These are phyloP conservation scores for Nicotiana undulata DNA, from an alignment of 257 asterid species.

Conservation along the genomic window DNA sequence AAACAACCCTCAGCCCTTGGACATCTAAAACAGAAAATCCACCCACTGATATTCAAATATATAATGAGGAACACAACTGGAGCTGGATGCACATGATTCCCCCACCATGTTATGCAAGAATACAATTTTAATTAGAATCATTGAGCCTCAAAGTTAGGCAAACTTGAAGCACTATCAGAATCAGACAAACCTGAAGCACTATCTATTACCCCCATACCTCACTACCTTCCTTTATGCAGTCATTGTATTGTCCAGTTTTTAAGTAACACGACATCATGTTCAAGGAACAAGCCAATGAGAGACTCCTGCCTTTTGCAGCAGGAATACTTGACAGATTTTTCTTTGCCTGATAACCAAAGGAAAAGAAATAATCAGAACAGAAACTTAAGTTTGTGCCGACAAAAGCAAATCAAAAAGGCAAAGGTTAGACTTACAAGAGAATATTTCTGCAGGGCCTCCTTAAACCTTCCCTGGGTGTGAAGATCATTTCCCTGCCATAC, in stretches of 20 bases:
- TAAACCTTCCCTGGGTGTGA: conserved; percentile 70
- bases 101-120: neutral
- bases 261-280: conserved; percentile 95
- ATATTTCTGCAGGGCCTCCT: conserved; percentile 71
- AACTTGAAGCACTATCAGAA: neutral
- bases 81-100: neutral
- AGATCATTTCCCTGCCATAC: conserved; percentile 77
- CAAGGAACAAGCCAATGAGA: conserved; percentile 77
- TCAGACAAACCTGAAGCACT: neutral
- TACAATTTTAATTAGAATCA: neutral
- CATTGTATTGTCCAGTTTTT: conserved; percentile 67
- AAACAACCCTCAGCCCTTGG: neutral
- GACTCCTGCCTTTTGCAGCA: conserved; percentile 49
- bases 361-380: conserved; percentile 5
- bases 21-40: neutral
- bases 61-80: neutral
- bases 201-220: conserved; percentile 50
- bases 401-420: conserved; percentile 6
- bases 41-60: neutral
- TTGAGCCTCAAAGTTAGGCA: neutral
- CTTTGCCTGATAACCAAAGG: conserved; percentile 56
- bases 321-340: conserved; percentile 66
- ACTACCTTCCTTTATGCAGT: conserved; percentile 78
- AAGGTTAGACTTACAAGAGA: conserved; percentile 53
- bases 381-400: neutral